Evolutionary conservation across 1,284 basidiomycete genomes (phyloP).

Genomic region (Microbotryomycetes sp.): DNA sequence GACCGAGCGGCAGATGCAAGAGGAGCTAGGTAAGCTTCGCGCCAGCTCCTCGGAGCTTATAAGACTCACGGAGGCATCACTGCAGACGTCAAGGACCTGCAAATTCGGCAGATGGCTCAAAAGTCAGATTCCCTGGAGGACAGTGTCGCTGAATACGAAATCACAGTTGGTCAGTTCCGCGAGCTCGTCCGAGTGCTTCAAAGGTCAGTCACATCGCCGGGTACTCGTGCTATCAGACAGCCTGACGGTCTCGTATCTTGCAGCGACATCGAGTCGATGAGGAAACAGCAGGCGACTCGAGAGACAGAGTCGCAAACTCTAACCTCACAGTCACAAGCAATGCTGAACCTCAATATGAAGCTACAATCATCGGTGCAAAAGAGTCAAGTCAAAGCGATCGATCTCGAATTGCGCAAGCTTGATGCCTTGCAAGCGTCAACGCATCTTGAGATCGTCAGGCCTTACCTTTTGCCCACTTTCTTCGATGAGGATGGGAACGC

Average conservation of each 20-base stretch:
- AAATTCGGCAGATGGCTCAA: constrained; percentile 60
- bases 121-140: constrained; percentile 67
- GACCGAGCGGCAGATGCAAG: constrained; percentile 84
- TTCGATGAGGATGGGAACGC: constrained; percentile 75
- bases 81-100: constrained; percentile 62
- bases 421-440: constrained; percentile 75
- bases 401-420: constrained; percentile 74
- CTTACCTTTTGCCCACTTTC: constrained; percentile 77
- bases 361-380: constrained; percentile 81
- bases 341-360: constrained; percentile 87
- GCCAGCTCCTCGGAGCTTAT: background rate
- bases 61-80: background rate
- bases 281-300: constrained; percentile 73
- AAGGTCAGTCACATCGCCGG: constrained; percentile 47
- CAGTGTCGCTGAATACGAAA: constrained; percentile 72
- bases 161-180: constrained; percentile 80
- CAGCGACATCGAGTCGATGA: constrained; percentile 75
- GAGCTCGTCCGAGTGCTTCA: constrained; percentile 80
- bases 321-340: constrained; percentile 66
- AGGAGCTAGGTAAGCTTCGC: constrained; percentile 64
- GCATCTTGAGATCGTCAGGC: constrained; percentile 58
- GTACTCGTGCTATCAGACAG: constrained; percentile 12
- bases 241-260: background rate
- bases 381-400: constrained; percentile 79
- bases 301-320: constrained; percentile 68